Conservation (phyloP, 2,329 filamentous ascomycete species). For the Colletotrichum eremochloae region DNA sequence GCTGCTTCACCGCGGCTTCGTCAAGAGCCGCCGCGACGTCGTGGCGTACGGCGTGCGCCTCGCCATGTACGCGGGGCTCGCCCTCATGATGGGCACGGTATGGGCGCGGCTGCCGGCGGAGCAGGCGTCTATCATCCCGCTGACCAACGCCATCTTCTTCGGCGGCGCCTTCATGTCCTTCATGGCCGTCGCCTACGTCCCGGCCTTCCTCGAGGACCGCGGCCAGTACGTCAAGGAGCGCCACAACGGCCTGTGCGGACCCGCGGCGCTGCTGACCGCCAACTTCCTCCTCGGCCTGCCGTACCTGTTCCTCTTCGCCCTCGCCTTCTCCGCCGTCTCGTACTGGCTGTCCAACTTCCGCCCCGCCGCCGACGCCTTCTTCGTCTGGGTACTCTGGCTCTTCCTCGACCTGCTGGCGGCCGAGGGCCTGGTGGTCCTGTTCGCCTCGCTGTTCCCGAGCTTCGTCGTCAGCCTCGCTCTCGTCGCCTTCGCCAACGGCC, state of each 20-base stretch:
- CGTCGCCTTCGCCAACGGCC: constrained; percentile 86
- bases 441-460: constrained; percentile 79
- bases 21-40: constrained; percentile 88
- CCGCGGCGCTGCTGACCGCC: constrained; percentile 78
- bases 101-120: constrained; percentile 79
- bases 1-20: constrained; percentile 81
- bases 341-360: constrained; percentile 88
- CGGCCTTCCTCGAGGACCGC: constrained; percentile 84
- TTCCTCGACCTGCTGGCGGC: constrained; percentile 87
- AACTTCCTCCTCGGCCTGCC: constrained; percentile 88
- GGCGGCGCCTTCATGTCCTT: constrained; percentile 83
- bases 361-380: constrained; percentile 75
- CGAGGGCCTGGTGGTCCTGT: constrained; percentile 84
- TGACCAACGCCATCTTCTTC: constrained; percentile 86
- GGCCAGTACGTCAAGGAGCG: constrained; percentile 81
- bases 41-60: constrained; percentile 87
- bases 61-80: constrained; percentile 80
- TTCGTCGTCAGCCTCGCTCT: constrained; percentile 86
- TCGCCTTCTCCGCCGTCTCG: constrained; percentile 80
- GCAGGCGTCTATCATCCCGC: constrained; percentile 82
- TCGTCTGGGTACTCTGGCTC: constrained; percentile 85
- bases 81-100: constrained; percentile 90
- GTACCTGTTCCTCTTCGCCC: constrained; percentile 82
- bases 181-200: constrained; percentile 88
- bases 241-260: constrained; percentile 84